Evolutionary conservation across 2,329 filamentous ascomycete species (phyloP).

Genomic region (Spiromastix sp.): DNA sequence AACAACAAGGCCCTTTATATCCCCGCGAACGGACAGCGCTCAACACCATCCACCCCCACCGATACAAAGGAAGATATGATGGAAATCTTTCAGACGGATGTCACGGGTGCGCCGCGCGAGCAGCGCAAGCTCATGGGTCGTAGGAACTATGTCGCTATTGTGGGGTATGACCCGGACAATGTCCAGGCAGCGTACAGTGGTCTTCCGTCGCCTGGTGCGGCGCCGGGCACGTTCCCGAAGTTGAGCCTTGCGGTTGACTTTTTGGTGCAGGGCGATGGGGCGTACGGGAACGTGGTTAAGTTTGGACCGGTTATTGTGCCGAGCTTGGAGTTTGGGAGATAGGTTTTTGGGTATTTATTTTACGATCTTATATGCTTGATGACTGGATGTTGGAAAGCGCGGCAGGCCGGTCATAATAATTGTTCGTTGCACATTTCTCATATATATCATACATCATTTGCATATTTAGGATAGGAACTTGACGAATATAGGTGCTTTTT

Average conservation of each 20-base stretch:
- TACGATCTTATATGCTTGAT: too few species aligned
- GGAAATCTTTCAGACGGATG: slow-evolving; percentile 96
- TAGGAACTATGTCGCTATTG: slow-evolving; percentile 82
- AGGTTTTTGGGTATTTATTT: too few species aligned
- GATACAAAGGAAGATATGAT: slow-evolving; percentile 99
- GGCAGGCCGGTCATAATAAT: too few species aligned
- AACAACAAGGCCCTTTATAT: slow-evolving; percentile 88
- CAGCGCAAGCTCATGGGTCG: slow-evolving; percentile 87
- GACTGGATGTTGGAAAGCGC: too few species aligned
- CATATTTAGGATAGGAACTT: too few species aligned
- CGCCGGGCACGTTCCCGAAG: slow-evolving; percentile 38
- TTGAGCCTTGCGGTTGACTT: slow-evolving; percentile 91
- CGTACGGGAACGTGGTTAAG: slow-evolving; percentile 75
- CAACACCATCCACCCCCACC: slow-evolving; percentile 53
- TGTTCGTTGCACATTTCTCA: too few species aligned
- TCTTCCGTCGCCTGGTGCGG: slow-evolving; percentile 17
- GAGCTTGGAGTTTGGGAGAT: slow-evolving; percentile 65
- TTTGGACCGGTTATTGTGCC: slow-evolving; percentile 95
- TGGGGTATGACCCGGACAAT: slow-evolving; percentile 86
- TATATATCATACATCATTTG: too few species aligned
- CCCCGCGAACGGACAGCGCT: slow-evolving; percentile 71
- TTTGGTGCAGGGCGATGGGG: slow-evolving; percentile 85
- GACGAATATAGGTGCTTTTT: too few species aligned
- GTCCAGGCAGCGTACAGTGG: slow-evolving; percentile 40
- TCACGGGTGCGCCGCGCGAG: slow-evolving; percentile 71